These are phyloP conservation scores for Lepidium sativum DNA, from an alignment of 345 rosid species.

Conservation along the genomic window DNA sequence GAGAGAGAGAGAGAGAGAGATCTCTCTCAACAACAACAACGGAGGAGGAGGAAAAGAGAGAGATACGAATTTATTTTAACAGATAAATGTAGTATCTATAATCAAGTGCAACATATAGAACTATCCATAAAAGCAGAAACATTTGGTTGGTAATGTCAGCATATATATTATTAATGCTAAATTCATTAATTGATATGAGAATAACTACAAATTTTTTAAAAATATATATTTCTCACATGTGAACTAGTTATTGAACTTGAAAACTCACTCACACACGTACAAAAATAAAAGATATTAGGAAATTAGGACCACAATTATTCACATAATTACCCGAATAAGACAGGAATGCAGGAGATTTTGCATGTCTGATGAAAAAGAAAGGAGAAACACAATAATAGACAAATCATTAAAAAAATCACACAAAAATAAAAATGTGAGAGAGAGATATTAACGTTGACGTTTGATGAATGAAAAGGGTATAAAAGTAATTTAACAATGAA, in stretches of 20 bases:
- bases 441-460: conserved; percentile 27
- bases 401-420: conserved; percentile 26
- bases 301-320: conserved; percentile 22
- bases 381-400: conserved; percentile 26
- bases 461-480: conserved; percentile 12
- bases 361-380: conserved; percentile 23
- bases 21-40: too few relatives aligned
- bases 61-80: conserved; percentile 1
- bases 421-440: background rate
- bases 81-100: conserved; percentile 15
- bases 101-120: conserved; percentile 30
- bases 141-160: conserved; percentile 33
- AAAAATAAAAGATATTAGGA: background rate
- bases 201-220: background rate
- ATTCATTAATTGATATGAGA: background rate
- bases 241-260: conserved; percentile 14
- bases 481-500: conserved; percentile 7
- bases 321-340: conserved; percentile 27
- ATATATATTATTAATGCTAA: conserved; percentile 16
- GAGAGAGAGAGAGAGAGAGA: too few relatives aligned
- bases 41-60: too few relatives aligned
- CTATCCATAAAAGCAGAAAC: conserved; percentile 32
- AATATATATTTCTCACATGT: conserved; percentile 2
- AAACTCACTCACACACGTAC: background rate
- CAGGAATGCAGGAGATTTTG: conserved; percentile 26